These are phyloP conservation scores for Suhomyces pyralidae DNA, from an alignment of 805 yeast genomes.

Conservation along the genomic window DNA sequence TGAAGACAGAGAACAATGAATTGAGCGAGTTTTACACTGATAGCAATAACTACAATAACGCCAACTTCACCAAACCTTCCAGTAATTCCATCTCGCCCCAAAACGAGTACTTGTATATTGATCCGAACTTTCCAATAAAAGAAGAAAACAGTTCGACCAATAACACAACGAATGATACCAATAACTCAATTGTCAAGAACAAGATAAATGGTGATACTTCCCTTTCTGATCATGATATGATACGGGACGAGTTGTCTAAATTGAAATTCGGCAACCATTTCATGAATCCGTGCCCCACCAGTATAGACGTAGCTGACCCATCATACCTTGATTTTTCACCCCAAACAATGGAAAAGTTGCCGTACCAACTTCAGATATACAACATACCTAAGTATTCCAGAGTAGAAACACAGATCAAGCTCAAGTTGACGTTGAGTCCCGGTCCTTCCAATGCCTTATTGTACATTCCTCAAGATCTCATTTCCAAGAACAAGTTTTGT, in stretches of 20 bases:
- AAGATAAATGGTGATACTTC: not conserved
- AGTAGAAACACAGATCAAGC: conserved; percentile 93
- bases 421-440: conserved; percentile 66
- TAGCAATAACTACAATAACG: not conserved
- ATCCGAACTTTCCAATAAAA: conserved; percentile 11
- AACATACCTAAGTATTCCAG: conserved; percentile 80
- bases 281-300: conserved; percentile 35
- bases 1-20: conserved; percentile 12
- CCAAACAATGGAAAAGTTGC: conserved; percentile 34
- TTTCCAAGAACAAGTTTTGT: conserved; percentile 82
- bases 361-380: conserved; percentile 50
- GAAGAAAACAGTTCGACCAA: not conserved
- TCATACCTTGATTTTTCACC: conserved; percentile 38
- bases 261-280: conserved; percentile 50
- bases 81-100: conserved; percentile 5
- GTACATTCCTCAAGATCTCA: conserved; percentile 82
- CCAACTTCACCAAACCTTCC: not conserved
- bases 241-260: conserved; percentile 49
- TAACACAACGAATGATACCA: not conserved
- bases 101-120: conserved; percentile 21
- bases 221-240: conserved; percentile 37
- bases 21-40: conserved; percentile 15
- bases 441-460: conserved; percentile 71
- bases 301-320: conserved; percentile 30
- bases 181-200: not conserved